Conservation (phyloP, 345 rosid genomes). For the Linum usitatissimum region DNA sequence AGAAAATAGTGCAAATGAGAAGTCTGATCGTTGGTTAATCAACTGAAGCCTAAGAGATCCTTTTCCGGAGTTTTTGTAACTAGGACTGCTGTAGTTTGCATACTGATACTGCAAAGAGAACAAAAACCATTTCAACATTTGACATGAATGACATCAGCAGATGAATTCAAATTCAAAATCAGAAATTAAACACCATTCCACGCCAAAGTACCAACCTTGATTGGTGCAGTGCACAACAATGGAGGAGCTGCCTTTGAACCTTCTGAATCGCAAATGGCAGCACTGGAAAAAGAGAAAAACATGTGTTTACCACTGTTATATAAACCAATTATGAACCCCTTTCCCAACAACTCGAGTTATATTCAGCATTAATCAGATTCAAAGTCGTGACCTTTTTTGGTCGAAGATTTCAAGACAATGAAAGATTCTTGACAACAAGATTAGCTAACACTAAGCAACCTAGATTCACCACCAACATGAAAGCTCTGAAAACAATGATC, state of each 20-base stretch:
- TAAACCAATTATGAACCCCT: no score
- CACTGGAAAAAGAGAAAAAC: conserved; percentile 26
- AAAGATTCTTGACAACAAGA: no score
- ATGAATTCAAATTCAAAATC: not conserved
- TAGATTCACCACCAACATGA: no score
- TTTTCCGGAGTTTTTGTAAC: conserved; percentile 36
- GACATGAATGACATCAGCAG: not conserved
- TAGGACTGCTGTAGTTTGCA: conserved; percentile 49
- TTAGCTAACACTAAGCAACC: not conserved
- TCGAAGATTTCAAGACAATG: no score
- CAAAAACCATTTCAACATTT: not conserved
- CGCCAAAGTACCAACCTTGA: conserved; percentile 35
- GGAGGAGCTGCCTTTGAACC: conserved; percentile 36
- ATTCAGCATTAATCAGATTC: no score
- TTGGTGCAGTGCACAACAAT: conserved; percentile 50
- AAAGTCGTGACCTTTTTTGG: no score
- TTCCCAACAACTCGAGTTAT: no score
- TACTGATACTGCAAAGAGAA: conserved; percentile 37
- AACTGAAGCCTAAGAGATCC: conserved; percentile 57
- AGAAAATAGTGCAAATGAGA: conserved; percentile 51
- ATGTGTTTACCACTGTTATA: no score
- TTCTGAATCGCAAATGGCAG: conserved; percentile 33
- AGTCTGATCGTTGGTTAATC: conserved; percentile 72
- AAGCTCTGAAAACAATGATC: not conserved
- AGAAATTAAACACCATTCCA: not conserved